These are phyloP conservation scores for Tritrichomonas musculus DNA, from an alignment of 208 protist genomes.

Conservation along the genomic window DNA sequence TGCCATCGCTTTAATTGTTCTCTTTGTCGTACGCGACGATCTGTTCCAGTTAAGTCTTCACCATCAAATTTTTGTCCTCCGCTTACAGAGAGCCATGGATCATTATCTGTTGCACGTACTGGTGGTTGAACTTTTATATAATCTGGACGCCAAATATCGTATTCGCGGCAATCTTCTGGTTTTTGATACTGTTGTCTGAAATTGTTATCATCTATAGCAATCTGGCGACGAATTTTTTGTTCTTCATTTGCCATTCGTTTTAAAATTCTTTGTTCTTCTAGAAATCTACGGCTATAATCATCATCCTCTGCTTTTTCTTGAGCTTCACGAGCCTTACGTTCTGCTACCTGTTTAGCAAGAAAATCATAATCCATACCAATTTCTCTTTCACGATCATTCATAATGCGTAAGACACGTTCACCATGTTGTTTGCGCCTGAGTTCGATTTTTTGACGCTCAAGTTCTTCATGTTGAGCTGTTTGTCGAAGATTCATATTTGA, in stretches of 20 bases:
- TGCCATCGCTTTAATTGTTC: not conserved
- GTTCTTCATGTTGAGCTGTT: not conserved
- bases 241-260: not conserved
- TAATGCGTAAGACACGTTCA: not conserved
- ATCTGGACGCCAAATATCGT: not conserved
- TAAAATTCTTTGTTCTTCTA: not conserved
- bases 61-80: not conserved
- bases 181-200: not conserved
- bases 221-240: not conserved
- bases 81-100: not conserved
- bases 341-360: not conserved
- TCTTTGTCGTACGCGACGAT: not conserved
- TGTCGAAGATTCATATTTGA: not conserved
- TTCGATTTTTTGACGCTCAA: not conserved
- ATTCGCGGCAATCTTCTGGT: not conserved
- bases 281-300: not conserved
- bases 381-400: not conserved
- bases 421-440: not conserved
- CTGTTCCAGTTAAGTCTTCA: not conserved
- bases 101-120: not conserved
- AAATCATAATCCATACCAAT: not conserved
- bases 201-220: not conserved
- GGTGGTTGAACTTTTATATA: not conserved
- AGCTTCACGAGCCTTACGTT: not conserved
- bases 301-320: not conserved